These are phyloP conservation scores for Aspergillus taichungensis DNA, from an alignment of 495 filamentous ascomycete species.

Conservation along the genomic window DNA sequence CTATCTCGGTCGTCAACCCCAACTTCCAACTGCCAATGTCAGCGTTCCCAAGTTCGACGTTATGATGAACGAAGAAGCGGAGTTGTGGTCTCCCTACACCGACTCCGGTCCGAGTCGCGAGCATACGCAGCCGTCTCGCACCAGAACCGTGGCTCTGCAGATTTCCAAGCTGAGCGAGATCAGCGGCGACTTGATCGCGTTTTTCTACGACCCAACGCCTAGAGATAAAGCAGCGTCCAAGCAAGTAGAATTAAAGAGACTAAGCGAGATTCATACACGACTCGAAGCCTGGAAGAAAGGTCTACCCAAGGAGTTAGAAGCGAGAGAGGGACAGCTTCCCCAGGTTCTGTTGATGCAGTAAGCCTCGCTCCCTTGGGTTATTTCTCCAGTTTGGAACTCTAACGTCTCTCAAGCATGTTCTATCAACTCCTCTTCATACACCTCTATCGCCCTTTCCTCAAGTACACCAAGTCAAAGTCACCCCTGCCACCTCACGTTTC, in stretches of 20 bases:
- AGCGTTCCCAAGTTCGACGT: slow-evolving; percentile 86
- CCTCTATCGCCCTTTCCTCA: slow-evolving; percentile 91
- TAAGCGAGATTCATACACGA: slow-evolving; percentile 82
- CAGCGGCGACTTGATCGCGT: slow-evolving; percentile 76
- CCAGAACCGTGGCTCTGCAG: slow-evolving; percentile 71
- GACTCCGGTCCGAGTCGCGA: slow-evolving; percentile 66
- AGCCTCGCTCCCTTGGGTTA: slow-evolving; percentile 39
- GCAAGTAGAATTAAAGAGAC: slow-evolving; percentile 82
- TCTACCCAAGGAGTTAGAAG: slow-evolving; percentile 77
- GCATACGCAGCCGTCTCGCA: slow-evolving; percentile 71
- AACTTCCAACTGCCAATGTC: slow-evolving; percentile 66
- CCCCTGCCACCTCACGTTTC: slow-evolving; percentile 84
- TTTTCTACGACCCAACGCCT: slow-evolving; percentile 80
- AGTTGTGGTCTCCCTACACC: slow-evolving; percentile 80
- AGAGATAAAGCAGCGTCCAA: slow-evolving; percentile 50
- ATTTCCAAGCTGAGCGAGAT: slow-evolving; percentile 84
- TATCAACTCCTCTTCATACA: slow-evolving; percentile 95
- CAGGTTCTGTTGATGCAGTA: slow-evolving; percentile 93
- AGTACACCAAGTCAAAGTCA: slow-evolving; percentile 71
- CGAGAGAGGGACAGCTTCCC: slow-evolving; percentile 81
- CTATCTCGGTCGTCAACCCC: slow-evolving; percentile 88
- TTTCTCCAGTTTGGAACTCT: too few relatives aligned
- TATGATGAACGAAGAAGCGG: slow-evolving; percentile 79
- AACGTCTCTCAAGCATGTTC: slow-evolving; percentile 63
- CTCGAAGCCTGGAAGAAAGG: slow-evolving; percentile 87